These are phyloP conservation scores for Stephania yunnanensis DNA, from an alignment of 164 flowering plant species.

Conservation along the genomic window DNA sequence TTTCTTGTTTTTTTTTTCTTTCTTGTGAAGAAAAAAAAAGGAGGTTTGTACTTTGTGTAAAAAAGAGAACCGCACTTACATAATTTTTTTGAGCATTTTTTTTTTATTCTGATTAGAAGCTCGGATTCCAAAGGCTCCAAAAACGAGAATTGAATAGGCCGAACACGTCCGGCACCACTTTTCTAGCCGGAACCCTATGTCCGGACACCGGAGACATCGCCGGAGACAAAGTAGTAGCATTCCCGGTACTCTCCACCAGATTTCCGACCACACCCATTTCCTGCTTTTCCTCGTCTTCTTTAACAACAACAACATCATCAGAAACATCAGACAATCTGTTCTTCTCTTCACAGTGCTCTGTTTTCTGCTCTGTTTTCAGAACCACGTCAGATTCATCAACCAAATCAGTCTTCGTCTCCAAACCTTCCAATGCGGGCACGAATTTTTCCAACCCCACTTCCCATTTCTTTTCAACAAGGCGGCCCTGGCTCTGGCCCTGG, in stretches of 20 bases:
- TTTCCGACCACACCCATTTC: neutral
- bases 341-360: neutral
- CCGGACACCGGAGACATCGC: conserved; percentile 5
- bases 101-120: conserved; percentile 19
- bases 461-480: too few relatives aligned
- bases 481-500: too few relatives aligned
- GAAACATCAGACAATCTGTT: too few relatives aligned
- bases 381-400: neutral
- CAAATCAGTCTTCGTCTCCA: neutral
- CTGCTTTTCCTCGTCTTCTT: neutral
- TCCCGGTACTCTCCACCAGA: neutral
- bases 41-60: too few relatives aligned
- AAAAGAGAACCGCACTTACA: neutral
- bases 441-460: too few relatives aligned
- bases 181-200: conserved; percentile 57
- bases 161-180: conserved; percentile 76
- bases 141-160: conserved; percentile 73
- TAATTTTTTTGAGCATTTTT: neutral
- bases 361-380: conserved; percentile 4
- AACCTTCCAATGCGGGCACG: neutral
- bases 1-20: too few relatives aligned
- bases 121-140: conserved; percentile 79
- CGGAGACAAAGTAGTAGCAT: neutral
- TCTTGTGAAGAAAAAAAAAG: too few relatives aligned
- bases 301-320: neutral